Percentiles rank a stretch among this genome's conserved stretches.
Conservation (phyloP, 345 rosid species). For the Reutealis trisperma region DNA sequence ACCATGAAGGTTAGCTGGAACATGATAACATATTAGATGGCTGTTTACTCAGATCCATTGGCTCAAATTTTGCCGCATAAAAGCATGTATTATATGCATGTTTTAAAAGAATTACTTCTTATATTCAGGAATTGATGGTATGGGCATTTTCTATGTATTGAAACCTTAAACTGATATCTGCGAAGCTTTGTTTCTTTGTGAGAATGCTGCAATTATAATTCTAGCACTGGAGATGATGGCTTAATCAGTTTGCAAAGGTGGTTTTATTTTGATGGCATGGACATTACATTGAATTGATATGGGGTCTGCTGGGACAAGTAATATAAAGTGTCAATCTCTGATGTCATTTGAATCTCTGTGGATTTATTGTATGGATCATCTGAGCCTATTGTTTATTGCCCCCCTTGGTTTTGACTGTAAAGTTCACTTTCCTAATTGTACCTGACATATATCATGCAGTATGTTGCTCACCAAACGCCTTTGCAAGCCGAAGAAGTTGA, state of each 20-base stretch:
- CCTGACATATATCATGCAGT: slow-evolving; percentile 19
- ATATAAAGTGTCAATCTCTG: not conserved
- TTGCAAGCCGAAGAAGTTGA: slow-evolving; percentile 29
- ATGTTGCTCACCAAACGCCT: slow-evolving; percentile 24
- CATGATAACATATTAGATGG: not conserved
- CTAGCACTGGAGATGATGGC: no score
- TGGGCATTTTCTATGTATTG: not conserved
- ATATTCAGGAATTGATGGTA: not conserved
- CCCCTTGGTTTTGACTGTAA: not conserved
- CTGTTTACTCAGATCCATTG: not conserved
- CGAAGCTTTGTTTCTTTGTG: not conserved
- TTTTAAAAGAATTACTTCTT: slow-evolving; percentile 1
- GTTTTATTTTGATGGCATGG: no score
- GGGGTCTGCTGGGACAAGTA: not conserved
- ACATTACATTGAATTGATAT: not conserved
- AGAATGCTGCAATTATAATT: no score
- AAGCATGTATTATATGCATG: not conserved
- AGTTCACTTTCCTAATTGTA: not conserved
- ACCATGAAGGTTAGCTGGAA: not conserved
- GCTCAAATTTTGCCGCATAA: no score
- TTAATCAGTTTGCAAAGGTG: no score
- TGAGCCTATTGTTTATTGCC: not conserved
- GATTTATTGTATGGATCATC: no score
- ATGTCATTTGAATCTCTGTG: no score
- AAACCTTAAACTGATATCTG: not conserved